Evolutionary conservation across 1,284 basidiomycete genomes (phyloP).

Genomic region (Ceratobasidium sp.): DNA sequence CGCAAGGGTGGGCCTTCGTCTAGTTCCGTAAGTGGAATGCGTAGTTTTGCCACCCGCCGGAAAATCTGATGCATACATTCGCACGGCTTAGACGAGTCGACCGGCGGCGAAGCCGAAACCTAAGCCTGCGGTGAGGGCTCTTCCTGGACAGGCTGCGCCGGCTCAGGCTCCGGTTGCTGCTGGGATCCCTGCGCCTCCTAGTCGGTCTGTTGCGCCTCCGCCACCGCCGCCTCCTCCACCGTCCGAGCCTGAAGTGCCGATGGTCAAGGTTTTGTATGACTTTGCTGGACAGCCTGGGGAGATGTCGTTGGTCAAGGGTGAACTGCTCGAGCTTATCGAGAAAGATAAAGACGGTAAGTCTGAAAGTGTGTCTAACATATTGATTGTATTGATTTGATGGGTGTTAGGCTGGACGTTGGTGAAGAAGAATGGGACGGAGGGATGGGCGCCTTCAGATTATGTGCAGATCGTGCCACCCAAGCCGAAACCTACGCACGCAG

Average conservation of each 20-base stretch:
- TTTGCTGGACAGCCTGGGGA: slow-evolving; percentile 94
- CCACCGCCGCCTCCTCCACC: slow-evolving; percentile 64
- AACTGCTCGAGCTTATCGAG: slow-evolving; percentile 90
- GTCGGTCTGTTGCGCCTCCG: slow-evolving; percentile 56
- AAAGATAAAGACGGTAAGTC: slow-evolving; percentile 85
- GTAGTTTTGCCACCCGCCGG: too few relatives aligned
- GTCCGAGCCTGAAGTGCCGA: slow-evolving; percentile 72
- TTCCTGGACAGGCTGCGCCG: slow-evolving; percentile 59
- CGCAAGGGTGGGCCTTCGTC: slow-evolving; percentile 74
- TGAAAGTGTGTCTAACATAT: slow-evolving; percentile 11
- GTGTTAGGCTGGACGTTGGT: slow-evolving; percentile 90
- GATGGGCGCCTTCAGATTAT: slow-evolving; percentile 97
- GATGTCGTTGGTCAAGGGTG: slow-evolving; percentile 89
- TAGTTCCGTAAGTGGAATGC: slow-evolving; percentile 58
- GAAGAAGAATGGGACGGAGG: slow-evolving; percentile 84
- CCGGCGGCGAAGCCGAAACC: slow-evolving; percentile 57
- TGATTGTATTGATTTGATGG: background rate
- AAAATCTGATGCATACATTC: slow-evolving; percentile 4
- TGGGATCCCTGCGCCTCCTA: slow-evolving; percentile 61
- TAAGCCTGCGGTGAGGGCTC: slow-evolving; percentile 66
- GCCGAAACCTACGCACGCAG: slow-evolving; percentile 66
- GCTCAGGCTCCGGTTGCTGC: slow-evolving; percentile 49
- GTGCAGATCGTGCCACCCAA: slow-evolving; percentile 79
- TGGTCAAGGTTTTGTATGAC: slow-evolving; percentile 87
- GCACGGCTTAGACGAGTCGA: slow-evolving; percentile 2